Evolutionary conservation across 148 eudicot species (phyloP), one percentile per base, ranked within the genome.

Genomic region (Silene latifolia): DNA sequence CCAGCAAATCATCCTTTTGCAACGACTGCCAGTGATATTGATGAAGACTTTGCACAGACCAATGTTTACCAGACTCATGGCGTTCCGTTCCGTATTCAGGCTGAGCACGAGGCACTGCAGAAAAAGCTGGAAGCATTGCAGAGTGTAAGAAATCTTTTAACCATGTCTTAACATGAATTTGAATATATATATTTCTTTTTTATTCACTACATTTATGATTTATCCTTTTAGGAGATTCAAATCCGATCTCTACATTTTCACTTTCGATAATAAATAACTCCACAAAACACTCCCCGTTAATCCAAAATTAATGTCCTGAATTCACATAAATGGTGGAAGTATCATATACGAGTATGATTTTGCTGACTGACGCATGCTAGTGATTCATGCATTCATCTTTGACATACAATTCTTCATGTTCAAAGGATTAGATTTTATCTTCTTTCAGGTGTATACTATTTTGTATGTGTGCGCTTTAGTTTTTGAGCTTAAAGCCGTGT

Each of bases 1-100:
- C 99, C 99, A 74, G 93, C 97, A 76, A 96, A 96, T 83, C 99
- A 96, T 83, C 99, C 99, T 64, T 96, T 96, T 88, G 99, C 98
- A 53, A 92, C 99, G 42, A 96, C 97, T 73, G 79, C 82, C 19
- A 92, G 88, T 75, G 99, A 96, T 80, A 87, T 96, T 69, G 93
- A 90, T 79, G 99, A 92, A 80, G 93, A 87, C 83, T 83, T 92
- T 79, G 98, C 99, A 63, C 99, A 96, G 77, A 92, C 70, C 73
- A 96, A 96, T 79, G 94, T 96, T 67, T 92, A 86, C 79, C 97
- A 92, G 76, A 96, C 92, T 86, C 89, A 90, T 68, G 99, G 99
- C 69, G 94, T 96, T 75, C 99, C 99, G 39, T 96, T 89, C 74
- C 99, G 99, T 76, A 90, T 96, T 59, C 83, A 88, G 80, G 99